Evolutionary conservation across 2,329 filamentous ascomycete genomes (phyloP).

Genomic region (Septoria petroselini): DNA sequence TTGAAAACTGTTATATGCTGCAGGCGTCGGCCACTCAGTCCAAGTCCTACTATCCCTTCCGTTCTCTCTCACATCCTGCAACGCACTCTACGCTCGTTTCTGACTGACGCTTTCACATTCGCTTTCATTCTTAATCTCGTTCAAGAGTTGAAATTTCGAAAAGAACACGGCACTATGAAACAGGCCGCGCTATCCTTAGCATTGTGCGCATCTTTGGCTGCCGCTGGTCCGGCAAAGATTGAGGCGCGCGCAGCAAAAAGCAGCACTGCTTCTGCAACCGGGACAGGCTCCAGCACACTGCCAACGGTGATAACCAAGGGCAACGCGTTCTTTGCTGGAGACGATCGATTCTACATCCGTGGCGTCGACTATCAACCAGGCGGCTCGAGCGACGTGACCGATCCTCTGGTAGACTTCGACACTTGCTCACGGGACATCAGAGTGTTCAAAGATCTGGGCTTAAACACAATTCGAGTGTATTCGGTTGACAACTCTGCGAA

Average conservation of each 20-base stretch:
- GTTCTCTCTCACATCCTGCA: background rate
- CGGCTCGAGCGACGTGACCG: constrained; percentile 59
- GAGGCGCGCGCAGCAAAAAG: constrained; percentile 29
- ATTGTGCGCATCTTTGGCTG: constrained; percentile 46
- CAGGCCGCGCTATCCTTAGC: constrained; percentile 35
- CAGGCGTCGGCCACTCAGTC: background rate
- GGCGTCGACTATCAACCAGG: constrained; percentile 54
- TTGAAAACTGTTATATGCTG: background rate
- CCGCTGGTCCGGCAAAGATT: constrained; percentile 39
- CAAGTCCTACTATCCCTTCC: background rate
- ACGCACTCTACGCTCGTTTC: constrained; percentile 8
- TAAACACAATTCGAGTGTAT: constrained; percentile 91
- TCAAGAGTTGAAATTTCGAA: background rate
- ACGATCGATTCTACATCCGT: constrained; percentile 58
- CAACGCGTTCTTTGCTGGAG: constrained; percentile 62
- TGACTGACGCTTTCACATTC: background rate
- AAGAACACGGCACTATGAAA: constrained; percentile 12
- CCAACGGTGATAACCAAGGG: constrained; percentile 60
- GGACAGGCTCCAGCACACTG: constrained; percentile 45
- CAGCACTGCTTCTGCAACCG: constrained; percentile 30
- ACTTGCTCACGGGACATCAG: constrained; percentile 75
- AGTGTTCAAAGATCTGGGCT: constrained; percentile 75
- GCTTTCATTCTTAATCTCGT: background rate
- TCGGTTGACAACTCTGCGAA: constrained; percentile 79
- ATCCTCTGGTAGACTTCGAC: constrained; percentile 68